phyloP scores from a whole-genome alignment of 2,329 filamentous ascomycete genomes.

The Hypoxylon sp. region DNA sequence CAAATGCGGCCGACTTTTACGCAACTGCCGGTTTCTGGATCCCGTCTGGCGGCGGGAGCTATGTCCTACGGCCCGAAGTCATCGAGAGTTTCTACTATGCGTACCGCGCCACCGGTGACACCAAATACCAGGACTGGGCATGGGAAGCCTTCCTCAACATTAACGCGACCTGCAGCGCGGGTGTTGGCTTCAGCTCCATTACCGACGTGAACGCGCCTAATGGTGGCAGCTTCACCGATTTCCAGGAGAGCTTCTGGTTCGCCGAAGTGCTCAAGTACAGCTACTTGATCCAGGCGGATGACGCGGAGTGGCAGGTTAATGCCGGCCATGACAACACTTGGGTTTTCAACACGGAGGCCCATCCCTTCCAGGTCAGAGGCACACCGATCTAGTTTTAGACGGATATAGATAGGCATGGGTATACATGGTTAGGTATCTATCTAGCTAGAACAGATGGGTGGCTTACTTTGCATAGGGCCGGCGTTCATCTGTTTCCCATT shows the following conservation, averaged over 20 bases:
- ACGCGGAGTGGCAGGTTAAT: conserved; percentile 68
- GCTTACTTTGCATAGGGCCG: conserved; percentile 30
- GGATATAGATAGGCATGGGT: background rate
- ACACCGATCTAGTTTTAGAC: conserved; percentile 45
- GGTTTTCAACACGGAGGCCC: conserved; percentile 66
- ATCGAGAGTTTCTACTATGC: conserved; percentile 91
- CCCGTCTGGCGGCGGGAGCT: conserved; percentile 63
- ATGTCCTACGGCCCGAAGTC: conserved; percentile 84
- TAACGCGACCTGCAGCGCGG: conserved; percentile 72
- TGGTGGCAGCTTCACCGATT: conserved; percentile 75
- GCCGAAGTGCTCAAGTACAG: conserved; percentile 90
- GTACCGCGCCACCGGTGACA: conserved; percentile 82
- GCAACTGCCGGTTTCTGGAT: conserved; percentile 80
- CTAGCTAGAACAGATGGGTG: background rate
- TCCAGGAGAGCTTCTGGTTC: conserved; percentile 90
- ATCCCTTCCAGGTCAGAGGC: conserved; percentile 52
- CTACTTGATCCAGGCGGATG: conserved; percentile 78
- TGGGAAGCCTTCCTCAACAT: conserved; percentile 84
- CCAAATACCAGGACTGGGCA: conserved; percentile 85
- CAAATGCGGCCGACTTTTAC: conserved; percentile 72
- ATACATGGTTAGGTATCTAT: conserved; percentile 4
- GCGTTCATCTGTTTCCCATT: conserved; percentile 17
- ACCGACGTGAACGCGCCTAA: conserved; percentile 73
- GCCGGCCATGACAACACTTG: conserved; percentile 63
- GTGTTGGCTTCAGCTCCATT: conserved; percentile 77